Evolutionary conservation across 2,329 filamentous ascomycete species (phyloP), one percentile per base, ranked within the genome.

Genomic region (Colletotrichum navitas): DNA sequence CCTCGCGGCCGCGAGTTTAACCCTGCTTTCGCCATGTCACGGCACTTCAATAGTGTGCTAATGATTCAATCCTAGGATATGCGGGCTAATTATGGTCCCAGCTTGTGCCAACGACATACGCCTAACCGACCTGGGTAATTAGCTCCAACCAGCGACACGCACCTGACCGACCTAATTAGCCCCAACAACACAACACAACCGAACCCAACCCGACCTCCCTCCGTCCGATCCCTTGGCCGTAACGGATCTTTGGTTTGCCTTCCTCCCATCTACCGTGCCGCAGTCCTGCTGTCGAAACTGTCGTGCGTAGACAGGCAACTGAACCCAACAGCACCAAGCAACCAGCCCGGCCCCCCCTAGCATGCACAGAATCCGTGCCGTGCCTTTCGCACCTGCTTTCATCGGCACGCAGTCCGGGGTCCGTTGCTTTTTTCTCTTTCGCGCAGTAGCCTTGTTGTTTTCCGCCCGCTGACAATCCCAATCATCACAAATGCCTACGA

Each of bases 251-350:
- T 58, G 45, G 12, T 47, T 51, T 51, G 12, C 49, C 56, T 41
- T 71, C 65, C 29, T 60, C 34, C 69, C 66, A 47, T 39, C 24
- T 49, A 14, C 45, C 56, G 56, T 26, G 60, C 49, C 54, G 45
- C 45, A 63, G 83, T 81, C 43, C 21, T 71, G 59, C 58, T 21
- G 58, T 68, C 65, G 55, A 55, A 71, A 71, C 54, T 45, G 45
- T 68, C 16, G 32, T 64, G 52, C 41, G 34, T 60, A 26, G 59
- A 59, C 60, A 43, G 59, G 65, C 60, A 43, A 26, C 52, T 49
- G 29, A 29, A 29, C 54, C 68, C 59, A 68, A 68, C 59, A 67
- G 26, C 51, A 51, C 65, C 18, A 63, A 32, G 24, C 47, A 39
- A 24, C 45, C 29, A 29, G 24, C 26, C 62, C 45, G 52, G 3